Conservation (phyloP, 2,329 filamentous ascomycete species). For the Clonostachys sp. region DNA sequence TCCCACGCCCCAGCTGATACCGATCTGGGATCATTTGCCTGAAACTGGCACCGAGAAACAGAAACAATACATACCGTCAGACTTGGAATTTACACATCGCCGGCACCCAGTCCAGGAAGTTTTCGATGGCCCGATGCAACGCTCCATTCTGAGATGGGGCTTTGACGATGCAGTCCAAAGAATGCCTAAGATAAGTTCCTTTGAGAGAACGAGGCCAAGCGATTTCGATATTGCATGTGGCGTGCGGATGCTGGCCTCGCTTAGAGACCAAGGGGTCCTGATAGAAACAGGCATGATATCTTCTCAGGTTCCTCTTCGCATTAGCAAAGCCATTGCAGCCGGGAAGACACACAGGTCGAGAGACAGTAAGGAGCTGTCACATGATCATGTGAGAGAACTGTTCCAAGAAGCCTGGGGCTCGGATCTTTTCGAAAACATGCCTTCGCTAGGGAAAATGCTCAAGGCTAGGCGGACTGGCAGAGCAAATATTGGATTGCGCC, state of each 20-base stretch:
- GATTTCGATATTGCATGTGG: slow-evolving; percentile 27
- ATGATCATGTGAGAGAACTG: slow-evolving; percentile 19
- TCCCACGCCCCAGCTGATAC: slow-evolving; percentile 24
- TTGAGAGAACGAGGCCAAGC: background rate
- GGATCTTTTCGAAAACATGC: slow-evolving; percentile 13
- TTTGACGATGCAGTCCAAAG: slow-evolving; percentile 30
- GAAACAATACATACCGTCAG: slow-evolving; percentile 21
- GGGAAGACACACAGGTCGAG: slow-evolving; percentile 17
- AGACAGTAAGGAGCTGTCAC: slow-evolving; percentile 20
- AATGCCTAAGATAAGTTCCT: background rate
- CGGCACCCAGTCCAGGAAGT: slow-evolving; percentile 42
- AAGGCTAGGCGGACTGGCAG: too few species aligned
- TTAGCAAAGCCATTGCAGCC: slow-evolving; percentile 18
- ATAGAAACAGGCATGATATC: slow-evolving; percentile 24
- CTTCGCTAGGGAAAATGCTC: too few species aligned
- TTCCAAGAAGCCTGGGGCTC: slow-evolving; percentile 27
- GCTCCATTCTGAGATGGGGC: slow-evolving; percentile 36
- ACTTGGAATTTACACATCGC: slow-evolving; percentile 32
- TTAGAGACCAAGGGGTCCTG: slow-evolving; percentile 26
- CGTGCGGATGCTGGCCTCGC: slow-evolving; percentile 23
- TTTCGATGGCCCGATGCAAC: slow-evolving; percentile 33
- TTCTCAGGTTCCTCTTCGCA: slow-evolving; percentile 17
- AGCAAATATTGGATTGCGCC: too few species aligned
- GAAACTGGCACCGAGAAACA: background rate
- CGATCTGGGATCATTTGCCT: slow-evolving; percentile 25